Percentiles rank a stretch among this genome's conserved stretches.
phyloP scores from a whole-genome alignment of 2,329 filamentous ascomycete species.

The Hypoxylon sp. region DNA sequence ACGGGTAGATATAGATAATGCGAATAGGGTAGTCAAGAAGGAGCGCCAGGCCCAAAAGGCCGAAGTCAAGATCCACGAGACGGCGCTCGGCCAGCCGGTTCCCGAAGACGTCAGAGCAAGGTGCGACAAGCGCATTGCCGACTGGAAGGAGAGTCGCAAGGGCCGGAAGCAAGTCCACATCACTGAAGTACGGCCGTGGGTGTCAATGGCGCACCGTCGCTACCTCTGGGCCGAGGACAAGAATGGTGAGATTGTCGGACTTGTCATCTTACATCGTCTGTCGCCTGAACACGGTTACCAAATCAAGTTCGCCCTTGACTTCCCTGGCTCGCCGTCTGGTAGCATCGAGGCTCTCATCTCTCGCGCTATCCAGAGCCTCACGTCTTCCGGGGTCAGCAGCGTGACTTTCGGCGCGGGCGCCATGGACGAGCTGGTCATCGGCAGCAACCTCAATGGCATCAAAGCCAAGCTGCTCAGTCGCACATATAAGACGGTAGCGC shows the following conservation, averaged over 20 bases:
- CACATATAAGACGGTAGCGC: slow-evolving; percentile 77
- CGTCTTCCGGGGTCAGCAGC: slow-evolving; percentile 70
- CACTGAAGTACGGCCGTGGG: slow-evolving; percentile 90
- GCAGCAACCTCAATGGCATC: slow-evolving; percentile 84
- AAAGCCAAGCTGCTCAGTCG: slow-evolving; percentile 85
- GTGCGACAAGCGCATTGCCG: slow-evolving; percentile 79
- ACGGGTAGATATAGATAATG: slow-evolving; percentile 83
- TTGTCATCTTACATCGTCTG: slow-evolving; percentile 88
- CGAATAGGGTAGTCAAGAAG: slow-evolving; percentile 75
- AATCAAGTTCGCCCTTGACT: slow-evolving; percentile 96
- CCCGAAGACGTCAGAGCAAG: slow-evolving; percentile 77
- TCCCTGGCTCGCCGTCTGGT: slow-evolving; percentile 87
- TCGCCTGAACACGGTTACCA: slow-evolving; percentile 89
- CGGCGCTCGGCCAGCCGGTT: slow-evolving; percentile 74
- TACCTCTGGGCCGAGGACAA: slow-evolving; percentile 86
- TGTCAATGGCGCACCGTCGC: slow-evolving; percentile 84
- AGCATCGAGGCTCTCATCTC: slow-evolving; percentile 86
- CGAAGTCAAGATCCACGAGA: slow-evolving; percentile 79
- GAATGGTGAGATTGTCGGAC: slow-evolving; percentile 78
- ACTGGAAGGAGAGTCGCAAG: slow-evolving; percentile 86
- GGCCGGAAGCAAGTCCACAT: slow-evolving; percentile 88
- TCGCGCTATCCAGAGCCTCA: slow-evolving; percentile 67
- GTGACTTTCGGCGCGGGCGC: slow-evolving; percentile 93
- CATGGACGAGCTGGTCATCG: slow-evolving; percentile 78
- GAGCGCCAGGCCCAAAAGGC: slow-evolving; percentile 77